Evolutionary conservation across 2,329 filamentous ascomycete species (phyloP), one percentile per base, ranked within the genome.

Genomic region (Fusarium decemcellulare): DNA sequence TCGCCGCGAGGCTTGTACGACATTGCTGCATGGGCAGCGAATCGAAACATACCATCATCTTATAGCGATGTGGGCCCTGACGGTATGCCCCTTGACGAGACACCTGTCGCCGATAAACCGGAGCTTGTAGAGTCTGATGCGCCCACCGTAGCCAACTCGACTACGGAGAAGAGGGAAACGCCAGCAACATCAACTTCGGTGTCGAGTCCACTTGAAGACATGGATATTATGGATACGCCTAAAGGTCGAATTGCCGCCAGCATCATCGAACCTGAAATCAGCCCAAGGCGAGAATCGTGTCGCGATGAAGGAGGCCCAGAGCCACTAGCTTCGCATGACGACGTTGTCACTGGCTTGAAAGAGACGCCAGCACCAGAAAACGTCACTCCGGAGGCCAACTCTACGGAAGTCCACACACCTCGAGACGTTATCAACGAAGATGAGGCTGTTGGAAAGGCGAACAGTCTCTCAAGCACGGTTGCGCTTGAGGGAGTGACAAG

Each of bases 1-100:
- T 73, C 77, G 18, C 73, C 76, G 27, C 68, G 72, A 37, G 65
- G 71, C 4, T 59, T 68, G 5, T 74, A 76, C n/a, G 71, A 75
- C 44, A 69, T 76, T n/a, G 75, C 80, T 18, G 77, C 74, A 2
- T 82, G 80, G 79, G 80, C 81, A 15, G 77, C 79, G 15, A 82
- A 81, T 42, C 74, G 74, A 54, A 76, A 80, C 57, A 80, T 82
- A 40, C 76, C 78, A 15, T 79, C 80, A 8, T 82, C 80, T 1
- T 82, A 82, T 62, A 82, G 80, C 58, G 80, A 82, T 32, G 72
- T 75, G 30, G 73, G 68, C 40, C 65, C 63, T 32, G 73, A 75
- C 23, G 73, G 70, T 48, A 59, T 65, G 23, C 64, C 63, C 8
- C 47, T 60, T 23, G 70, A 75, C 9, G 70, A 75, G 59, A 73